Evolutionary conservation across 2,329 filamentous ascomycete genomes (phyloP).

Genomic region (Ploettnerulaceae sp.): DNA sequence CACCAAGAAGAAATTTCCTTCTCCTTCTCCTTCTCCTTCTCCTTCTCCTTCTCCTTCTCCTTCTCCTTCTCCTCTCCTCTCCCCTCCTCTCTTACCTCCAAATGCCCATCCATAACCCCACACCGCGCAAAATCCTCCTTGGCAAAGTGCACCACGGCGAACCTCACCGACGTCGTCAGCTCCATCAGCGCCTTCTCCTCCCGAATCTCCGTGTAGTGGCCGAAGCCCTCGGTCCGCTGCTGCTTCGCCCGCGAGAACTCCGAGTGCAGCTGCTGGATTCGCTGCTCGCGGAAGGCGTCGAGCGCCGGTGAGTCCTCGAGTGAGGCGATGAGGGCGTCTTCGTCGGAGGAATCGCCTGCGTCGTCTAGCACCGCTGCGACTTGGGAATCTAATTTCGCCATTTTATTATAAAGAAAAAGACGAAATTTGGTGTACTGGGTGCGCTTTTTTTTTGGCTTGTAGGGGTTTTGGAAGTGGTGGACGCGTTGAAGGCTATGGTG

Average conservation of each 20-base stretch:
- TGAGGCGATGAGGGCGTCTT: constrained; percentile 54
- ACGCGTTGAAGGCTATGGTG: too few relatives aligned
- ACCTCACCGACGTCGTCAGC: constrained; percentile 37
- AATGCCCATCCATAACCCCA: constrained; percentile 39
- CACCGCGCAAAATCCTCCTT: constrained; percentile 40
- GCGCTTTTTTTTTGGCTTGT: constrained; percentile 1
- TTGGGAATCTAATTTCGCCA: constrained; percentile 44
- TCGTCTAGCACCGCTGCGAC: constrained; percentile 48
- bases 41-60: too few relatives aligned
- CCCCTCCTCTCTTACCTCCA: too few relatives aligned
- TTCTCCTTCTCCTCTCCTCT: too few relatives aligned
- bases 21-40: too few relatives aligned
- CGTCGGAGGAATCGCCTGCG: constrained; percentile 42
- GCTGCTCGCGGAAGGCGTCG: constrained; percentile 50
- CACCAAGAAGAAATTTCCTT: too few relatives aligned
- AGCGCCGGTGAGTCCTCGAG: constrained; percentile 48
- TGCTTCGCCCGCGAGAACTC: constrained; percentile 49
- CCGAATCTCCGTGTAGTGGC: constrained; percentile 50
- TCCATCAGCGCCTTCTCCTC: constrained; percentile 54
- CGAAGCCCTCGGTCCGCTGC: constrained; percentile 46
- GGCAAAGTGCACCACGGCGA: constrained; percentile 39
- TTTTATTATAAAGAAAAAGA: constrained; percentile 28
- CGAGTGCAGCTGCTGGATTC: constrained; percentile 52
- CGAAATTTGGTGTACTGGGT: neutral
- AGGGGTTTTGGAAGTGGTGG: constrained; percentile 14